phyloP scores from a whole-genome alignment of 495 filamentous ascomycete genomes.

The Aspergillus cristatus region DNA sequence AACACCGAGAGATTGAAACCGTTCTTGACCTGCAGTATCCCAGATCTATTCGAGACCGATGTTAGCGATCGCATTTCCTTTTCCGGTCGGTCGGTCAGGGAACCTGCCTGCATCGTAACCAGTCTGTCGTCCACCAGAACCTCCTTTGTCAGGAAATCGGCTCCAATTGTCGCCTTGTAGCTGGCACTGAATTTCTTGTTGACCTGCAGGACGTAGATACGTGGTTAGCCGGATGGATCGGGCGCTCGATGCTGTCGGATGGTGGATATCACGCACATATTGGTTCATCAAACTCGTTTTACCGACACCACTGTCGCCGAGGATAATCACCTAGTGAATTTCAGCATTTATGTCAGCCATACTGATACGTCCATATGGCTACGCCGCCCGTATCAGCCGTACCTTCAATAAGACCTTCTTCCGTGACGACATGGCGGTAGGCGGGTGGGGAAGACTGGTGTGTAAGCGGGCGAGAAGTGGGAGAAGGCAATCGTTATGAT shows the following conservation, averaged over 20 bases:
- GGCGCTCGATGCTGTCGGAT: constrained; percentile 2
- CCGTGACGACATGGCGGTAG: constrained; percentile 66
- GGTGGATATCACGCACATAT: constrained; percentile 66
- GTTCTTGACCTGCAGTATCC: constrained; percentile 97
- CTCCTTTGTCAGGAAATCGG: constrained; percentile 97
- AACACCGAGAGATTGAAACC: constrained; percentile 95
- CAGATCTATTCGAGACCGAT: constrained; percentile 56
- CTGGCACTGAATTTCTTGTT: constrained; percentile 99
- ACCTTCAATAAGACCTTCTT: constrained; percentile 99
- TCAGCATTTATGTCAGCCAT: constrained; percentile 4
- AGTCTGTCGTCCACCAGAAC: constrained; percentile 93
- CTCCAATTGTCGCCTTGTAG: constrained; percentile 99
- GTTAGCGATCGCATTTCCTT: constrained; percentile 11
- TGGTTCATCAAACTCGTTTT: constrained; percentile 99
- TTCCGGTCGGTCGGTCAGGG: not conserved
- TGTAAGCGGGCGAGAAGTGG: constrained; percentile 2
- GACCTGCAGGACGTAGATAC: constrained; percentile 51
- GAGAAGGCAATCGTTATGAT: not conserved
- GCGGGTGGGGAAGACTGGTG: constrained; percentile 4
- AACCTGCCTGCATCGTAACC: constrained; percentile 92
- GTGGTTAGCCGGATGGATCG: constrained; percentile 14
- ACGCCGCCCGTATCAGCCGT: constrained; percentile 7
- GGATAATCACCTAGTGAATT: constrained; percentile 81
- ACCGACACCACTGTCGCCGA: constrained; percentile 95
- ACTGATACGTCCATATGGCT: not conserved